Base-by-base conservation (phyloP, 129 eudicot genomes). In the Apium graveolens region DNA sequence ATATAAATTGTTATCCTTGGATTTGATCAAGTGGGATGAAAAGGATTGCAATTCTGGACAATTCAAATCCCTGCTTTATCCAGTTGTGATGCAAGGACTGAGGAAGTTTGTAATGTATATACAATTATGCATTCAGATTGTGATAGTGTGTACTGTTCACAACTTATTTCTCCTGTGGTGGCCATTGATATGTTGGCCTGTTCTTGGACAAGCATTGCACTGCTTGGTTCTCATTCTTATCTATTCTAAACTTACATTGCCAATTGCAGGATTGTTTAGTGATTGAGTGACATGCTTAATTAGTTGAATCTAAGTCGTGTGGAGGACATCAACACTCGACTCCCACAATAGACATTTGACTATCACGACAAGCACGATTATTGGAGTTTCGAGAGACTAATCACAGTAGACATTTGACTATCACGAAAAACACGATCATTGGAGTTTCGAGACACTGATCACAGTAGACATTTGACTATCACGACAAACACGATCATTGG, bases 121-220 rank as follows among this genome's bases (percentile, higher is more conserved):
- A 31, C 24, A 66, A 27, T 29, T 66, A 41, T 73, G 66, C 39
- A 62, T 37, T 16, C 41, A 39, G 71, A 18, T 26, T 26, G 29
- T 57, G 39, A 66, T 66, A 14, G 48, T 10, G 24, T 38, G 46
- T 48, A 32, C 41, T 34, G 77, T 73, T 62, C 43, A 10, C 44
- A 38, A 35, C 29, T 70, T 35, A 35, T 70, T 70, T 70, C 72
- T 32, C 39, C 72, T 70, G 32, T 70, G 78, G 86, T 88, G 89
- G 84, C 80, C 84, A 81, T 78, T 84, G 73, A 82, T 69, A 82
- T 90, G 91, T 87, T 87, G 90, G 95, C 84, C 75, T 85, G 88
- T 87, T 86, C 70, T 55, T 68, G 78, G 89, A 84, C 91, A 85
- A 79, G 80, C 81, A 84, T 78, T 81, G 83, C 39, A 66, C 38